phyloP scores from a whole-genome alignment of 441 rosid species.

The Croton laevigatus region DNA sequence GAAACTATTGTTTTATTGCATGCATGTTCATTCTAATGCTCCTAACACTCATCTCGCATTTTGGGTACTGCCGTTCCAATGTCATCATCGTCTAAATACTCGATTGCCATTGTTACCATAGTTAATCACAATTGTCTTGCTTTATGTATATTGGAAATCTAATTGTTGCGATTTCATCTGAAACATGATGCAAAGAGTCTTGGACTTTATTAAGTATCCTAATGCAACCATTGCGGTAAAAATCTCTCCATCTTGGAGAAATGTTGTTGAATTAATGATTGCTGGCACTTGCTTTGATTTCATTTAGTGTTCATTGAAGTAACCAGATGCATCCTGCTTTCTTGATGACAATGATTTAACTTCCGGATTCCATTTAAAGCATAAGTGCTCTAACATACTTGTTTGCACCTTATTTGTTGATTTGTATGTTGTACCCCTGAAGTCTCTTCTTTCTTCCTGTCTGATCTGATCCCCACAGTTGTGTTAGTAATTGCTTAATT shows the following conservation, averaged over 20 bases:
- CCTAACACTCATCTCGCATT: background rate
- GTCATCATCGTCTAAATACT: background rate
- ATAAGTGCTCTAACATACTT: background rate
- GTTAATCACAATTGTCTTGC: background rate
- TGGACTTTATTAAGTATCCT: background rate
- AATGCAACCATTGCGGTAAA: background rate
- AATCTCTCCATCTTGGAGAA: background rate
- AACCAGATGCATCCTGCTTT: background rate
- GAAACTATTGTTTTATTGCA: background rate
- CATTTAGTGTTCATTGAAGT: background rate
- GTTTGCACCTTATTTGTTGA: background rate
- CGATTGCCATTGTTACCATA: background rate
- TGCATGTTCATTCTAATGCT: background rate
- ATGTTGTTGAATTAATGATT: background rate
- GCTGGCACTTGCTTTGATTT: background rate
- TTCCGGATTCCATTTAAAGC: background rate
- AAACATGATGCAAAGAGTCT: background rate
- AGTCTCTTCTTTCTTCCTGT: background rate
- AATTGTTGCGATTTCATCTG: background rate
- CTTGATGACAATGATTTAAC: background rate
- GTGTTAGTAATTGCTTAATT: slow-evolving; percentile 24
- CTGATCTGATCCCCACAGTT: background rate
- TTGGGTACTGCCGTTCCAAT: background rate
- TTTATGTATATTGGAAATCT: background rate
- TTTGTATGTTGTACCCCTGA: background rate